These are phyloP conservation scores for Sordariomycetes sp. DNA, from an alignment of 2,329 filamentous ascomycete genomes.

Conservation along the genomic window DNA sequence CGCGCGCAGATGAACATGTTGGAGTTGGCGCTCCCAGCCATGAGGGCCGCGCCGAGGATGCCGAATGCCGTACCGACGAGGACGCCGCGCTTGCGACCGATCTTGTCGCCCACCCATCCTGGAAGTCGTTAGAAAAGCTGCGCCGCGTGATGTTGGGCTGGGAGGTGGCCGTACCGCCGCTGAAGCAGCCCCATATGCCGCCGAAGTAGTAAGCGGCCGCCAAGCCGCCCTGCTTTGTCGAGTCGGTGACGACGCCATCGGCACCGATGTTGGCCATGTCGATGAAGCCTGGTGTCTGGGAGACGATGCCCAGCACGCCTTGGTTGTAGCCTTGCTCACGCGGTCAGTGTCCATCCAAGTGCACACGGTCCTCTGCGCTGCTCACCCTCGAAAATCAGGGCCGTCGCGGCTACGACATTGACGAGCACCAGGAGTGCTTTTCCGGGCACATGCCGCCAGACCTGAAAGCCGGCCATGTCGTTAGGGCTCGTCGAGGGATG, in stretches of 20 bases:
- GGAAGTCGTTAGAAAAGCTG: background rate
- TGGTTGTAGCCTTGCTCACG: constrained; percentile 46
- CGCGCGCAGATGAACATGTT: constrained; percentile 39
- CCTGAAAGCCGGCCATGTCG: constrained; percentile 7
- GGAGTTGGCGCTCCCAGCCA: constrained; percentile 31
- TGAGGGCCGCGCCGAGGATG: constrained; percentile 37
- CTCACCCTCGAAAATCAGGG: constrained; percentile 12
- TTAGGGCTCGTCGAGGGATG: background rate
- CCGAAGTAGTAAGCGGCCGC: constrained; percentile 45
- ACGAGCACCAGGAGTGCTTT: constrained; percentile 11
- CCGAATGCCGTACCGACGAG: constrained; percentile 36
- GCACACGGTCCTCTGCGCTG: no score
- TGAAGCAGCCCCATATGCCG: constrained; percentile 38
- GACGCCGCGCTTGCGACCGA: constrained; percentile 37
- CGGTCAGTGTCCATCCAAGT: no score
- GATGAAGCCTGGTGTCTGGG: constrained; percentile 29
- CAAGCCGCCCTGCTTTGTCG: constrained; percentile 40
- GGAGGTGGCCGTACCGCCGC: constrained; percentile 18
- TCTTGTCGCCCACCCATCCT: constrained; percentile 37
- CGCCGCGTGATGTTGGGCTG: background rate
- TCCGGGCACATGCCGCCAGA: constrained; percentile 13
- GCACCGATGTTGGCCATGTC: constrained; percentile 34
- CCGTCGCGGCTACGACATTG: constrained; percentile 12
- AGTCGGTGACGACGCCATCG: constrained; percentile 35
- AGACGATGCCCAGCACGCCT: constrained; percentile 44